Evolutionary conservation across 1,139 yeast genomes (phyloP), one percentile per base, ranked within the genome.

Genomic region (Debaryomyces sp.): DNA sequence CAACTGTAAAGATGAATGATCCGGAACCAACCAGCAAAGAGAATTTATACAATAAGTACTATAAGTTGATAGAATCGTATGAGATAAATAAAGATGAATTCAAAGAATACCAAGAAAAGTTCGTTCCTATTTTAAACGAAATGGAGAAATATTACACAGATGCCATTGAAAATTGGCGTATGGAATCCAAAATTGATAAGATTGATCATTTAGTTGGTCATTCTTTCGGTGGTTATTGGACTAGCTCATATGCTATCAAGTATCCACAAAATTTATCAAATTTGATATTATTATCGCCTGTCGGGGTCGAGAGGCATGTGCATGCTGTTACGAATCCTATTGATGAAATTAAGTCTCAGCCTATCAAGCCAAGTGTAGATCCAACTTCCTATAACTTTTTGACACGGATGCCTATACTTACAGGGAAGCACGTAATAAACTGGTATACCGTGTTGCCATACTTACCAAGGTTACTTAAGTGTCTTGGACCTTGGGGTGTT

Each of bases 201-300:
- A 72, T 76, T n/a, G 80, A 76, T 52, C 70, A 57, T 50, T 62
- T 76, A 43, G 56, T 75, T 10, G 81, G 80, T 6, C 81, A 76
- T 55, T 75, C 80, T 4, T 76, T 63, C 52, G 81, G 80, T 3
- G 80, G 77, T 0, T 73, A 75, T 54, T 76, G 80, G 80, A 66
- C 73, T 24, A 77, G 71, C 3, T 71, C 77, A 1, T 76, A 72
- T 54, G 63, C 78, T 0, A 56, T 71, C 13, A 66, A 54, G 45
- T 54, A 67, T 48, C 95, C 96, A 0, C 72, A 78, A 1, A 73
- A 77, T 2, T 77, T 94, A n/a, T 71, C 80, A 23, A 81, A 82
- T 53, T 71, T 94, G 51, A 77, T 90, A 30, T 73, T 94, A 34
- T 84, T 89, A 2, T 88, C 96, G 1, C 99, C 99, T 0, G 96